Base-by-base conservation (phyloP, 257 asterid genomes). In the Coffea canephora region DNA sequence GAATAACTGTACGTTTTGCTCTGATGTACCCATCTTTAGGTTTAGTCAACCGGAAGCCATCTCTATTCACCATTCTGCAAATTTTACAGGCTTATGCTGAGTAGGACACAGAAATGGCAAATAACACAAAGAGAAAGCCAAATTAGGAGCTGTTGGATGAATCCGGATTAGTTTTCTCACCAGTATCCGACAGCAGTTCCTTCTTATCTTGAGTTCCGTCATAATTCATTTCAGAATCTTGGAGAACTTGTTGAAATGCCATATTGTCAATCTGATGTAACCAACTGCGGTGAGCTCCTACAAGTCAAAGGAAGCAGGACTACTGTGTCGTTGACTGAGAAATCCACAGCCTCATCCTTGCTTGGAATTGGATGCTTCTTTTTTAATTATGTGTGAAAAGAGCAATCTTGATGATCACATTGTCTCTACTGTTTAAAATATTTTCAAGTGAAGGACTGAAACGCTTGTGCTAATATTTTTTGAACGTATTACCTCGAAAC, bases 11-110 rank as follows among this genome's bases (percentile, higher is more conserved):
- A 72, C 83, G 55, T 77, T 64, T 50, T 83, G 75, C 76, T 78
- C 73, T 71, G 67, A 80, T 78, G 74, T 50, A 65, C 77, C 71
- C 84, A 75, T 74, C 82, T 80, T 82, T 73, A 55, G 79, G 84
- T 85, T 80, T 78, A 83, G 87, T 84, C 85, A 83, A 88, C 89
- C 68, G 73, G 80, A 79, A 64, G 85, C 86, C 49, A 77, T 65
- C 75, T 64, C n/a, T 11, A 23, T 25, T 71, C 59, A 45, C 39
- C 57, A 72, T 69, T 11, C 71, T 76, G 27, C 75, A 50, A 45
- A 50, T 41, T 49, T 74, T 10, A 45, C 59, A 23, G 75, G 75
- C 2, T 19, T 25, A 43, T 69, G 50, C 54, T 41, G 54, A 43
- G 41, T 41, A 69, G 45, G 74, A 39, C 43, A 4, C 43, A 39